Percentiles rank a stretch among this genome's conserved stretches.
phyloP scores from a whole-genome alignment of 2,329 filamentous ascomycete genomes.

The Botryosphaeria dothidea region DNA sequence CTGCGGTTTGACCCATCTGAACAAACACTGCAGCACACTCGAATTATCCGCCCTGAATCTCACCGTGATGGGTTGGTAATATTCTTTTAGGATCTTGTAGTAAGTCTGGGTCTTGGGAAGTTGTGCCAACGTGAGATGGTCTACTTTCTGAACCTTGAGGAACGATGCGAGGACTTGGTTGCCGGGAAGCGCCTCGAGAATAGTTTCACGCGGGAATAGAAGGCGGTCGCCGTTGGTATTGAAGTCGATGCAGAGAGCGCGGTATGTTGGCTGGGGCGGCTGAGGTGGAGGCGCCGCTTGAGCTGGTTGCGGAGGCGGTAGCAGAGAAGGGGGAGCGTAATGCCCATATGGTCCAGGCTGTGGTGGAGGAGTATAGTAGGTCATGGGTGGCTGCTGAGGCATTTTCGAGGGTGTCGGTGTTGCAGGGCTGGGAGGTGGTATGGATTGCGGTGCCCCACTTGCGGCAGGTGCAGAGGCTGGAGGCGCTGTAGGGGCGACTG shows the following conservation, averaged over 20 bases:
- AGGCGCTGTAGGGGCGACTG: neutral
- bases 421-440: neutral
- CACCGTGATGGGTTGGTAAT: slow-evolving; percentile 73
- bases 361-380: slow-evolving; percentile 14
- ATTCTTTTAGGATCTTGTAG: slow-evolving; percentile 17
- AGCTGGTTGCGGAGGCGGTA: neutral
- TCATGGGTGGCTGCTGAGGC: slow-evolving; percentile 19
- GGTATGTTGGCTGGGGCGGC: slow-evolving; percentile 7
- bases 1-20: slow-evolving; percentile 54
- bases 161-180: slow-evolving; percentile 73
- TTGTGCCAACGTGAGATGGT: slow-evolving; percentile 45
- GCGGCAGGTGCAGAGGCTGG: slow-evolving; percentile 1
- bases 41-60: slow-evolving; percentile 55
- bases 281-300: slow-evolving; percentile 12
- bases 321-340: slow-evolving; percentile 16
- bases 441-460: neutral
- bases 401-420: slow-evolving; percentile 1
- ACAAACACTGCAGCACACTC: slow-evolving; percentile 56
- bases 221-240: slow-evolving; percentile 67
- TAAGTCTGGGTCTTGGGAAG: slow-evolving; percentile 58
- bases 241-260: slow-evolving; percentile 40
- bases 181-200: slow-evolving; percentile 67
- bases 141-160: slow-evolving; percentile 51
- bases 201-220: slow-evolving; percentile 75
- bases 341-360: slow-evolving; percentile 7